These are phyloP conservation scores for Boletus rubroflammeus DNA, from an alignment of 768 basidiomycete species.

Conservation along the genomic window DNA sequence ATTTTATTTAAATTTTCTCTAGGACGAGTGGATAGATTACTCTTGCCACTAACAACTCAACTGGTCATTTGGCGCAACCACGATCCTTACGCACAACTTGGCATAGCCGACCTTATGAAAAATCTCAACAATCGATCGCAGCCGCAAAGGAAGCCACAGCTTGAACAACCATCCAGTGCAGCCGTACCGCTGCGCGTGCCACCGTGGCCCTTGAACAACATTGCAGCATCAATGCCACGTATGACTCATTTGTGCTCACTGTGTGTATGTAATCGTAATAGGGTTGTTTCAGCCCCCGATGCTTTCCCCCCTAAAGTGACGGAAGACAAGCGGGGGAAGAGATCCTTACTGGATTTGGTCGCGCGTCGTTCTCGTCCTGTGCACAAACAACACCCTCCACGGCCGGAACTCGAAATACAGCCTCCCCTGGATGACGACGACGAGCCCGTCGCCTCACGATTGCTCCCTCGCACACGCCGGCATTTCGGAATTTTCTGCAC, in stretches of 20 bases:
- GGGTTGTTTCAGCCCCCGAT: constrained; percentile 35
- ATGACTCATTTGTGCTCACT: constrained; percentile 8
- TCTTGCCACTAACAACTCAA: constrained; percentile 32
- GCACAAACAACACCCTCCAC: constrained; percentile 24
- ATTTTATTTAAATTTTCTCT: neutral
- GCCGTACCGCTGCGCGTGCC: constrained; percentile 13
- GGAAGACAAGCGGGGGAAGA: constrained; percentile 17
- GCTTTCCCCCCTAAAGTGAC: constrained; percentile 28
- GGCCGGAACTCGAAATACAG: constrained; percentile 7
- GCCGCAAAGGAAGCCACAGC: constrained; percentile 16
- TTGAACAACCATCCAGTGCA: constrained; percentile 13
- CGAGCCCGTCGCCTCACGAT: constrained; percentile 6
- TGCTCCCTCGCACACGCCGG: constrained; percentile 16
- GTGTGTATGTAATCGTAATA: constrained; percentile 4
- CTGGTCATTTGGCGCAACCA: constrained; percentile 27
- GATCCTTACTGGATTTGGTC: neutral
- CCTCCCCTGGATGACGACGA: constrained; percentile 5
- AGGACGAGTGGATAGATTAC: constrained; percentile 33
- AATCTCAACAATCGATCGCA: constrained; percentile 11
- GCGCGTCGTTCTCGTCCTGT: constrained; percentile 22
- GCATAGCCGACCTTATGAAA: constrained; percentile 32
- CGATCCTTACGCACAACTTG: constrained; percentile 33
- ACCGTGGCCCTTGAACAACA: constrained; percentile 24
- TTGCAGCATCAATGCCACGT: constrained; percentile 38
- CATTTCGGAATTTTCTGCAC: constrained; percentile 40